phyloP scores from a whole-genome alignment of 2,329 filamentous ascomycete species.

The Talaromyces sp. region DNA sequence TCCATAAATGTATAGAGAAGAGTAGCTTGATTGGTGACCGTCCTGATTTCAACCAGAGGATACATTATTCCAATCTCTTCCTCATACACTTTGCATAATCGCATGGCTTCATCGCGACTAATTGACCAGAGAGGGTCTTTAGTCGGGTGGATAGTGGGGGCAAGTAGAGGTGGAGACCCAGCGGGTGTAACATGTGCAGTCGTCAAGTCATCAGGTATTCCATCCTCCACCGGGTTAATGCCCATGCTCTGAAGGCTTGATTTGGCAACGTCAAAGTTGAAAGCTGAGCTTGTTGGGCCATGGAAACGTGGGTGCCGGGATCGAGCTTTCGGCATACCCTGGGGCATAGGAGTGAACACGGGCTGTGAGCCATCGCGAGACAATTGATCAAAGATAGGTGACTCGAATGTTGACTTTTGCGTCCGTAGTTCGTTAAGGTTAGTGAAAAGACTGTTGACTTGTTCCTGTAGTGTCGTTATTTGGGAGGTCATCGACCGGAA shows the following conservation, averaged over 20 bases:
- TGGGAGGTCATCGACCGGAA: slow-evolving; percentile 80
- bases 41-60: slow-evolving; percentile 75
- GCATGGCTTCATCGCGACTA: slow-evolving; percentile 75
- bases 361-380: slow-evolving; percentile 45
- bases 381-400: slow-evolving; percentile 37
- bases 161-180: slow-evolving; percentile 45
- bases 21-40: slow-evolving; percentile 70
- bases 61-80: slow-evolving; percentile 95
- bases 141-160: slow-evolving; percentile 46
- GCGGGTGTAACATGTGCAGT: slow-evolving; percentile 58
- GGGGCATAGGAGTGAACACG: slow-evolving; percentile 41
- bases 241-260: slow-evolving; percentile 88
- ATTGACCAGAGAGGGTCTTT: slow-evolving; percentile 82
- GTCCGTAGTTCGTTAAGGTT: slow-evolving; percentile 69
- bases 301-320: slow-evolving; percentile 69
- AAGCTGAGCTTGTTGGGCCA: slow-evolving; percentile 82
- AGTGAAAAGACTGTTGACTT: slow-evolving; percentile 76
- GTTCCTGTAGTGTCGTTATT: slow-evolving; percentile 75
- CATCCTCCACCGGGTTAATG: slow-evolving; percentile 66
- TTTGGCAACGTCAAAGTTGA: slow-evolving; percentile 84
- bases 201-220: slow-evolving; percentile 60
- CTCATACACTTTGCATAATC: slow-evolving; percentile 77
- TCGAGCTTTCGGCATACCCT: slow-evolving; percentile 50
- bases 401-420: slow-evolving; percentile 41
- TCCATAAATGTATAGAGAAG: slow-evolving; percentile 74